Conservation (phyloP, 2,329 filamentous ascomycete species). For the Hypoxylon sp. region DNA sequence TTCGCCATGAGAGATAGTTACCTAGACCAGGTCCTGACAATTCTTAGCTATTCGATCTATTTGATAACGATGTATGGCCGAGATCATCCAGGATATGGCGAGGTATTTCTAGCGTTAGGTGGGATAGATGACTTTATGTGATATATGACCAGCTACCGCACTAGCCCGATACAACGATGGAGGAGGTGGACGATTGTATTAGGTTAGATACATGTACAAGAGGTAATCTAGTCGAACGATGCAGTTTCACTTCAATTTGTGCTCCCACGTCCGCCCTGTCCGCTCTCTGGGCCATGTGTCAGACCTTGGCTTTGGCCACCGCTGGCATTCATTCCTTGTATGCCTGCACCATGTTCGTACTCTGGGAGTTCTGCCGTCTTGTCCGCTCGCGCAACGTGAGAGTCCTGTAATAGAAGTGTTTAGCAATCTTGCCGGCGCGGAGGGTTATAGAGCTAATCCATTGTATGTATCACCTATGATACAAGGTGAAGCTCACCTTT, state of each 20-base stretch:
- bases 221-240: not conserved
- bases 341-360: slow-evolving; percentile 60
- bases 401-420: slow-evolving; percentile 33
- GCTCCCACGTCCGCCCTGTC: slow-evolving; percentile 57
- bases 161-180: slow-evolving; percentile 65
- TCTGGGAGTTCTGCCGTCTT: slow-evolving; percentile 66
- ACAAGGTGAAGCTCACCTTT: slow-evolving; percentile 53
- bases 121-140: slow-evolving; percentile 63
- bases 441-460: not conserved
- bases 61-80: slow-evolving; percentile 57
- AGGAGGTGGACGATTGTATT: slow-evolving; percentile 59
- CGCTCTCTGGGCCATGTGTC: slow-evolving; percentile 58
- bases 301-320: slow-evolving; percentile 63
- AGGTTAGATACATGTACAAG: slow-evolving; percentile 56
- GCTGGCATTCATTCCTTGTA: slow-evolving; percentile 60
- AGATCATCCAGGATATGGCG: slow-evolving; percentile 62
- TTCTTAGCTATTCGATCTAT: slow-evolving; percentile 52
- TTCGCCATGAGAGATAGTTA: not conserved
- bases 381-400: slow-evolving; percentile 63
- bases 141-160: slow-evolving; percentile 66
- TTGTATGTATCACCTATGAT: not conserved
- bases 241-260: slow-evolving; percentile 13
- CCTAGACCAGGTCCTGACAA: not conserved
- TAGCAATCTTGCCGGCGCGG: not conserved
- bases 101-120: slow-evolving; percentile 59